These are phyloP conservation scores for Penicillium macrosclerotiorum DNA, from an alignment of 495 filamentous ascomycete genomes.

Conservation along the genomic window DNA sequence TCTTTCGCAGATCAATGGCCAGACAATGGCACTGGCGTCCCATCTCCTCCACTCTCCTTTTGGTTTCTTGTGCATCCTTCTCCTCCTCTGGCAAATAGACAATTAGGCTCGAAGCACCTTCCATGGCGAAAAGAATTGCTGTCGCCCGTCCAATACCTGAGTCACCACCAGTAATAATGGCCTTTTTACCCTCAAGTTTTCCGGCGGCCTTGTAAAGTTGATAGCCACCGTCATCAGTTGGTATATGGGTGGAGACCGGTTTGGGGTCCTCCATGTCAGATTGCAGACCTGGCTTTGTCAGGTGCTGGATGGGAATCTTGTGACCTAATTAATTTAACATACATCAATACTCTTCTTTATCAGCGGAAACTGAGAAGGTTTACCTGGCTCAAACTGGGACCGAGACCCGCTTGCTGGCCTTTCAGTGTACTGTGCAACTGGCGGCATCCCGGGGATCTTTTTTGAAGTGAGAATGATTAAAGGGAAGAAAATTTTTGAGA, in stretches of 20 bases:
- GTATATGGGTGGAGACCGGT: slow-evolving; percentile 63
- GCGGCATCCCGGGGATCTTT: slow-evolving; percentile 20
- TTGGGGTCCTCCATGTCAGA: slow-evolving; percentile 60
- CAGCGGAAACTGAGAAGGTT: background rate
- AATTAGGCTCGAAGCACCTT: slow-evolving; percentile 75
- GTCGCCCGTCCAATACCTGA: slow-evolving; percentile 81
- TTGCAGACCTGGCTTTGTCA: slow-evolving; percentile 68
- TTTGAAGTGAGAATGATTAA: background rate
- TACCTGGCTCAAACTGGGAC: slow-evolving; percentile 29
- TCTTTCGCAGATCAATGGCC: slow-evolving; percentile 60
- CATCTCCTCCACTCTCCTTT: slow-evolving; percentile 61
- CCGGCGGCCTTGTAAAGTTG: slow-evolving; percentile 75
- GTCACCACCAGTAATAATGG: slow-evolving; percentile 82
- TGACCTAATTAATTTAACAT: too few species aligned
- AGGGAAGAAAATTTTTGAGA: too few species aligned
- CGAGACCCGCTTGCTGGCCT: slow-evolving; percentile 23
- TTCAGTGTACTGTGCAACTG: slow-evolving; percentile 19
- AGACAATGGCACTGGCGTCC: slow-evolving; percentile 63
- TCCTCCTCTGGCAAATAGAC: slow-evolving; percentile 76
- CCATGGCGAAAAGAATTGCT: slow-evolving; percentile 78
- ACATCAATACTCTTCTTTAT: background rate
- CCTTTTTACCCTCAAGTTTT: slow-evolving; percentile 72
- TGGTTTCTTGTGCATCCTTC: slow-evolving; percentile 76
- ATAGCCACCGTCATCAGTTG: slow-evolving; percentile 67
- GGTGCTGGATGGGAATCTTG: slow-evolving; percentile 65